A percentile compares a stretch with the other conserved stretches of the same genome.
Evolutionary conservation across 2,329 filamentous ascomycete genomes (phyloP).

Genomic region (Arthroderma sp.): DNA sequence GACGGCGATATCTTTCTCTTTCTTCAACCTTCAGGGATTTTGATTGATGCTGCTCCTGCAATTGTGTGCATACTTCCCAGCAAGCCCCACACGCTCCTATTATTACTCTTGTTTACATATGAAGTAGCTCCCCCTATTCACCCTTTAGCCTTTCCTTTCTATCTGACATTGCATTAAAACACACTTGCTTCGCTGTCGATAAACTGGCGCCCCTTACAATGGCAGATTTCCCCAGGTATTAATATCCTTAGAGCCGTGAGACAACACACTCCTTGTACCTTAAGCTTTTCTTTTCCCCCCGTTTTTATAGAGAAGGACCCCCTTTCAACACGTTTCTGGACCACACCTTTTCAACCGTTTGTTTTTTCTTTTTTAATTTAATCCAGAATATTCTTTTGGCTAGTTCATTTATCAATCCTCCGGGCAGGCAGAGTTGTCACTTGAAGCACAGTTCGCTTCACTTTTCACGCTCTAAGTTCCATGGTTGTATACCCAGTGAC

Average conservation of each 20-base stretch:
- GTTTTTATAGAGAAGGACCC: too few species aligned
- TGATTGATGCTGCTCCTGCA: too few species aligned
- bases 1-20: constrained; percentile 1
- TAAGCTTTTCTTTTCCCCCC: too few species aligned
- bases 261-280: neutral
- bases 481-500: constrained; percentile 4
- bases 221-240: constrained; percentile 3
- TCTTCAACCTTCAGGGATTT: constrained; percentile 1
- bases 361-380: neutral
- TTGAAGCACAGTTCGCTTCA: too few species aligned
- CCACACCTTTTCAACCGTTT: neutral
- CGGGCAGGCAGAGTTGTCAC: too few species aligned
- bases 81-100: constrained; percentile 17
- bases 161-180: constrained; percentile 18
- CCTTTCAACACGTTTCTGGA: neutral
- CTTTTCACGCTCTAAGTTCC: too few species aligned
- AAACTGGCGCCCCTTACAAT: constrained; percentile 7
- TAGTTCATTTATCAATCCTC: constrained; percentile 2
- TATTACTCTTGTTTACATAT: neutral
- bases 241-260: neutral
- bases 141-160: constrained; percentile 1
- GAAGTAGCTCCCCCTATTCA: constrained; percentile 2
- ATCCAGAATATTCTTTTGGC: constrained; percentile 1
- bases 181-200: constrained; percentile 13
- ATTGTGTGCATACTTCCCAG: too few species aligned